These are phyloP conservation scores for Diplodia intermedia DNA, from an alignment of 2,329 filamentous ascomycete genomes.

Conservation along the genomic window DNA sequence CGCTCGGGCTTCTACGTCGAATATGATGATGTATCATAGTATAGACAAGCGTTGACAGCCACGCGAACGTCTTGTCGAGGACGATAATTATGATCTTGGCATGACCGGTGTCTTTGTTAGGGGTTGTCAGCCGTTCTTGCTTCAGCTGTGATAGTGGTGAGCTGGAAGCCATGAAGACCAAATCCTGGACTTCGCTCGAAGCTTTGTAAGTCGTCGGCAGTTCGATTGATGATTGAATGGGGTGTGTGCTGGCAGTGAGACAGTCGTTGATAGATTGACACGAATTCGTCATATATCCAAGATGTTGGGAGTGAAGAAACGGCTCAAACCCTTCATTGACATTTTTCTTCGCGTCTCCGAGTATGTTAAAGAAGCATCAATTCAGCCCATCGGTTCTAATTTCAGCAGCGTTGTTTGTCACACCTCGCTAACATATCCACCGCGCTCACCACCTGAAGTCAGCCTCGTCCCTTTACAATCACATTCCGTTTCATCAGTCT, in stretches of 20 bases:
- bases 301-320: neutral
- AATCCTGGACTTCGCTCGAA: neutral
- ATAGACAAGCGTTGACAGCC: constrained; percentile 28
- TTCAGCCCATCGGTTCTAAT: neutral
- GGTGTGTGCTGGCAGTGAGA: no score
- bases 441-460: neutral
- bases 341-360: no score
- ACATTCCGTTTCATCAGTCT: neutral
- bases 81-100: constrained; percentile 29
- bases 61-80: constrained; percentile 26
- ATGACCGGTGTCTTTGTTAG: neutral
- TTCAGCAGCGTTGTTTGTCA: no score
- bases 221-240: no score
- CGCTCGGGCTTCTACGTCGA: constrained; percentile 13
- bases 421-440: neutral
- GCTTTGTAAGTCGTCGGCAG: neutral
- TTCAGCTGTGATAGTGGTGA: neutral
- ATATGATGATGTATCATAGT: constrained; percentile 26
- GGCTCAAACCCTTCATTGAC: neutral
- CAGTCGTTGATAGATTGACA: no score
- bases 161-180: neutral
- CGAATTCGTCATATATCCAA: no score
- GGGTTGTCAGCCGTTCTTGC: neutral
- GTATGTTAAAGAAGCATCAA: no score
- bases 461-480: neutral